Conservation (phyloP, 495 filamentous ascomycete genomes). For the Sphaerosporella brunnea region DNA sequence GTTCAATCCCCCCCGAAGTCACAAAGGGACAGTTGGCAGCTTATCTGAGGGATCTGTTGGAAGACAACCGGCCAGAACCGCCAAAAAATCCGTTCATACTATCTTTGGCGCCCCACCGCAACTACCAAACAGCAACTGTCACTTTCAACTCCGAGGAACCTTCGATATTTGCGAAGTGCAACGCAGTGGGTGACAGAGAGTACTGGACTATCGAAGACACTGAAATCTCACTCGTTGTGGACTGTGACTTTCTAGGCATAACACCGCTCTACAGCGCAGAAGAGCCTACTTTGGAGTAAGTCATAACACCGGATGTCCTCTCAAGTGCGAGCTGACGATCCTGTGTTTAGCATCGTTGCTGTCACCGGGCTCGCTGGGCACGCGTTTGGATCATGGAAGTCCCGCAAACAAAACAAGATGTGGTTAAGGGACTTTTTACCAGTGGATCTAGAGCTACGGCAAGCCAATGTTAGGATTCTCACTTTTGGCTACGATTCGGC, state of each 20-base stretch:
- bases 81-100: background rate
- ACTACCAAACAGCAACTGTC: background rate
- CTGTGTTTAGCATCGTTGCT: conserved; percentile 2
- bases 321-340: background rate
- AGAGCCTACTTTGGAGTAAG: conserved; percentile 9
- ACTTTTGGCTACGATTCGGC: conserved; percentile 14
- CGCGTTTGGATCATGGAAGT: conserved; percentile 10
- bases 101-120: background rate
- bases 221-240: background rate
- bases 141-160: background rate
- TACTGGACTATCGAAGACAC: background rate
- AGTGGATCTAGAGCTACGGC: background rate
- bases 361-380: conserved; percentile 6
- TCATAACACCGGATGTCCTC: background rate
- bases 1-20: background rate
- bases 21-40: background rate
- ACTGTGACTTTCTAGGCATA: conserved; percentile 11
- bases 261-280: conserved; percentile 9
- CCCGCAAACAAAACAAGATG: conserved; percentile 3
- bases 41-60: background rate
- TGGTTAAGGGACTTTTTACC: conserved; percentile 15
- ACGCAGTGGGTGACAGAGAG: background rate
- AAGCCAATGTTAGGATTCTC: background rate
- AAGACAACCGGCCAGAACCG: background rate
- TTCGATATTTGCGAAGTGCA: background rate